Conservation (phyloP, 2,329 filamentous ascomycete species). For the Diaporthe nobilis region DNA sequence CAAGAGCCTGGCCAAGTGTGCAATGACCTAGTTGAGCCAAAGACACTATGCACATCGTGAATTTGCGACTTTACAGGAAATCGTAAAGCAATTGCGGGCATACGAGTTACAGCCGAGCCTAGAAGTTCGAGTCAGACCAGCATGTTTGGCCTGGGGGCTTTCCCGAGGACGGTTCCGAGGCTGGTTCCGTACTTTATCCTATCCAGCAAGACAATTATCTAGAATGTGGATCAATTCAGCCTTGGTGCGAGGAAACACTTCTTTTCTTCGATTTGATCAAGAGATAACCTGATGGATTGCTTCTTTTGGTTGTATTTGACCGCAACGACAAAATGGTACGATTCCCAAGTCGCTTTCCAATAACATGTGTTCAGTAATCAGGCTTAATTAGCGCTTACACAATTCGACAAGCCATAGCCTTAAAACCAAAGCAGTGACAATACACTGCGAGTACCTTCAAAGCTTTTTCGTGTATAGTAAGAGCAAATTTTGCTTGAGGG, state of each 20-base stretch:
- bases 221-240: too few relatives aligned
- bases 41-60: background rate
- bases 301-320: background rate
- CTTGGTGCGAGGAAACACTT: too few relatives aligned
- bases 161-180: background rate
- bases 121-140: background rate
- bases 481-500: background rate
- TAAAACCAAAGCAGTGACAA: background rate
- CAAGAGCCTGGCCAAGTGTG: background rate
- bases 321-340: background rate
- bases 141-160: background rate
- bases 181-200: background rate
- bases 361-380: background rate
- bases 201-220: background rate
- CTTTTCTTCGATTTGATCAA: background rate
- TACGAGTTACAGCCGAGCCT: background rate
- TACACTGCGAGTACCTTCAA: background rate
- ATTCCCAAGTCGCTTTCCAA: background rate
- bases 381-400: background rate
- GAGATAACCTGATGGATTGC: background rate
- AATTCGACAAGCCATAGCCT: background rate
- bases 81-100: background rate
- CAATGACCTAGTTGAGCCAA: background rate
- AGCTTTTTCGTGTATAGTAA: background rate
- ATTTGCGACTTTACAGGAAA: background rate